Evolutionary conservation across 768 basidiomycete species (phyloP).

Genomic region (Lyophyllum semitale): DNA sequence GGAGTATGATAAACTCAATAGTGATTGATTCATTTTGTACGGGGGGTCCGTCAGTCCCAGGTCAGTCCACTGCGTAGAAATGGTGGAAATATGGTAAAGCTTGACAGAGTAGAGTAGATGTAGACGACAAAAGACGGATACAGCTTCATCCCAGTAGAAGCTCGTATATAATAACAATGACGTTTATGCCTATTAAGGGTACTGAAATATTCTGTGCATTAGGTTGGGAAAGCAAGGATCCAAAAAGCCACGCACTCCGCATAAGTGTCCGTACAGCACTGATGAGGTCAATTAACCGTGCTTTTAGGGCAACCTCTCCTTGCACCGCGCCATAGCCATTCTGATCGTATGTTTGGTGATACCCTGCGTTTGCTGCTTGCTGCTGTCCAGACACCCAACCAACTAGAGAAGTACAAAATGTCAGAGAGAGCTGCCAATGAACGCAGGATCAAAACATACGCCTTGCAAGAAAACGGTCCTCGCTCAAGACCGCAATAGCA

Average conservation of each 20-base stretch:
- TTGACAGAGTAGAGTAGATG: slow-evolving; percentile 3
- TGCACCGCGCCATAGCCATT: slow-evolving; percentile 53
- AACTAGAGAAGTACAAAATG: slow-evolving; percentile 49
- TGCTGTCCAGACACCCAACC: slow-evolving; percentile 78
- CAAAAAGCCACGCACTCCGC: slow-evolving; percentile 73
- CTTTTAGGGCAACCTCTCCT: slow-evolving; percentile 76
- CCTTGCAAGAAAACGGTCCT: slow-evolving; percentile 92
- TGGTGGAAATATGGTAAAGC: slow-evolving; percentile 7
- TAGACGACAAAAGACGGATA: background rate
- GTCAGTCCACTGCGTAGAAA: slow-evolving; percentile 2
- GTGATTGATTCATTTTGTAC: background rate
- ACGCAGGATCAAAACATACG: slow-evolving; percentile 53
- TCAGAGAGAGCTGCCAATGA: slow-evolving; percentile 14
- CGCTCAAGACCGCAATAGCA: slow-evolving; percentile 92
- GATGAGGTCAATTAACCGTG: slow-evolving; percentile 87
- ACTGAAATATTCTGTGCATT: slow-evolving; percentile 50
- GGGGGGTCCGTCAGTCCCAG: background rate
- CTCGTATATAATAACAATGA: slow-evolving; percentile 86
- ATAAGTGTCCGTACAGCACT: slow-evolving; percentile 94
- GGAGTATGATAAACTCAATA: slow-evolving; percentile 70
- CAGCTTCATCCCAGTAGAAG: slow-evolving; percentile 57
- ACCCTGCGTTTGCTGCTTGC: slow-evolving; percentile 55
- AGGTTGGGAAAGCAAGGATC: slow-evolving; percentile 12
- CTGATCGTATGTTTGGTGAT: slow-evolving; percentile 71
- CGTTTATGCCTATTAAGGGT: slow-evolving; percentile 87